Evolutionary conservation across 257 asterid genomes (phyloP).

Genomic region (Salvia splendens): DNA sequence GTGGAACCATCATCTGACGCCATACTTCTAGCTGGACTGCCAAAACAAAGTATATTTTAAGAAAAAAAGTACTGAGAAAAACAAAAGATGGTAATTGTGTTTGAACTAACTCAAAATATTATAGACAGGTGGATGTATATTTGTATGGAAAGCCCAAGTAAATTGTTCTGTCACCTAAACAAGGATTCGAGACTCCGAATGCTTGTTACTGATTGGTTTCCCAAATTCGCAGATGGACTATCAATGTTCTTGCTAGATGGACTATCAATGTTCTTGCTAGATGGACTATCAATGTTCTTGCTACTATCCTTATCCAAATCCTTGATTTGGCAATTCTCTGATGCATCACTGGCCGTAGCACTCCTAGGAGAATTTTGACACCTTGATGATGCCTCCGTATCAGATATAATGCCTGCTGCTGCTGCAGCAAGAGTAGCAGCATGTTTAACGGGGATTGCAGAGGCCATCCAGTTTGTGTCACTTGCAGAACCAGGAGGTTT

Average conservation of each 20-base stretch:
- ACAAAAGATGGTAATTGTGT: conserved; percentile 2
- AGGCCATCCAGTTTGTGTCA: conserved; percentile 63
- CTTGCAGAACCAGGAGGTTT: conserved; percentile 49
- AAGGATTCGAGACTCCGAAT: conserved; percentile 63
- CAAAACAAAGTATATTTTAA: conserved; percentile 39
- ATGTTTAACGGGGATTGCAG: conserved; percentile 68
- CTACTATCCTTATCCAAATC: conserved; percentile 50
- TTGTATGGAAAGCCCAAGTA: conserved; percentile 12
- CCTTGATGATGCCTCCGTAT: conserved; percentile 62
- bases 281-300: conserved; percentile 46
- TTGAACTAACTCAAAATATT: conserved; percentile 25
- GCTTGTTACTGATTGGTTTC: conserved; percentile 45
- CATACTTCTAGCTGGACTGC: conserved; percentile 80
- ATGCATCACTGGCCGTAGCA: conserved; percentile 53
- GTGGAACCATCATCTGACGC: conserved; percentile 53
- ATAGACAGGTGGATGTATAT: conserved; percentile 9
- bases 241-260: conserved; percentile 15
- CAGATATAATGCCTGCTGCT: conserved; percentile 76
- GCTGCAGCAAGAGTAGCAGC: conserved; percentile 72
- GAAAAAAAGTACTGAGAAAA: conserved; percentile 15
- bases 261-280: conserved; percentile 49
- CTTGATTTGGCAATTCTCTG: conserved; percentile 51
- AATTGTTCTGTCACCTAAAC: conserved; percentile 60
- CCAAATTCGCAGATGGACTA: conserved; percentile 7
- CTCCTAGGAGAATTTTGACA: conserved; percentile 61